phyloP scores from a whole-genome alignment of 352 stramenopile genomes.

The Halophytophthora polymorphica region DNA sequence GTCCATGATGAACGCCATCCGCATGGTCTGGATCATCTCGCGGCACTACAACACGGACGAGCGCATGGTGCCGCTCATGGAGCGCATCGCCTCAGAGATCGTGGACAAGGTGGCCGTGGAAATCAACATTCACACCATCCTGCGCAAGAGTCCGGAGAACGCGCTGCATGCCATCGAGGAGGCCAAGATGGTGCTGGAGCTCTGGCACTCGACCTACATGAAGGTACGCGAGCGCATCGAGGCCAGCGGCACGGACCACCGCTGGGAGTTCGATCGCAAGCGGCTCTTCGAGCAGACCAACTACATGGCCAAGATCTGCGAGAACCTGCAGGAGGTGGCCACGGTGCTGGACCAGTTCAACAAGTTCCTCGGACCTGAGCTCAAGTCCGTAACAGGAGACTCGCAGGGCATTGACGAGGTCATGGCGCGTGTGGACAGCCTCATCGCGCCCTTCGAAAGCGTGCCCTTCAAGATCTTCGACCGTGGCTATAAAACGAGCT shows the following conservation, averaged over 20 bases:
- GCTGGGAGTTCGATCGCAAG: constrained; percentile 96
- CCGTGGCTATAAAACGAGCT: constrained; percentile 92
- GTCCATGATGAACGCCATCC: constrained; percentile 96
- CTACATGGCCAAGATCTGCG: constrained; percentile 96
- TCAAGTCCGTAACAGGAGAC: constrained; percentile 95
- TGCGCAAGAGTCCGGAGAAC: constrained; percentile 73
- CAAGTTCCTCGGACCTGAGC: constrained; percentile 93
- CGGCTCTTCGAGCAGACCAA: constrained; percentile 95
- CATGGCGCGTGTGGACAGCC: constrained; percentile 79
- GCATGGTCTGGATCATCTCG: constrained; percentile 98
- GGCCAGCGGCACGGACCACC: constrained; percentile 91
- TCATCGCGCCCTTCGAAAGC: constrained; percentile 87
- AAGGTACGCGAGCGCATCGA: constrained; percentile 93
- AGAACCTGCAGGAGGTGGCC: constrained; percentile 92
- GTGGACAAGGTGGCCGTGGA: constrained; percentile 89
- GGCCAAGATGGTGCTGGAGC: constrained; percentile 89
- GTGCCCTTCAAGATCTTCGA: constrained; percentile 94
- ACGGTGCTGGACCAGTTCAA: constrained; percentile 94
- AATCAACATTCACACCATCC: constrained; percentile 91
- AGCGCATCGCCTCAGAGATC: constrained; percentile 93
- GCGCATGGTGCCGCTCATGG: constrained; percentile 95
- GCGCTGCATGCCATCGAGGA: constrained; percentile 86
- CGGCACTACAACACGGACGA: constrained; percentile 97
- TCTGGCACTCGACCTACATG: constrained; percentile 95
- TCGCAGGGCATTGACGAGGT: constrained; percentile 94